These are phyloP conservation scores for Rhodofomes roseus DNA, from an alignment of 1,284 basidiomycete genomes.

Conservation along the genomic window DNA sequence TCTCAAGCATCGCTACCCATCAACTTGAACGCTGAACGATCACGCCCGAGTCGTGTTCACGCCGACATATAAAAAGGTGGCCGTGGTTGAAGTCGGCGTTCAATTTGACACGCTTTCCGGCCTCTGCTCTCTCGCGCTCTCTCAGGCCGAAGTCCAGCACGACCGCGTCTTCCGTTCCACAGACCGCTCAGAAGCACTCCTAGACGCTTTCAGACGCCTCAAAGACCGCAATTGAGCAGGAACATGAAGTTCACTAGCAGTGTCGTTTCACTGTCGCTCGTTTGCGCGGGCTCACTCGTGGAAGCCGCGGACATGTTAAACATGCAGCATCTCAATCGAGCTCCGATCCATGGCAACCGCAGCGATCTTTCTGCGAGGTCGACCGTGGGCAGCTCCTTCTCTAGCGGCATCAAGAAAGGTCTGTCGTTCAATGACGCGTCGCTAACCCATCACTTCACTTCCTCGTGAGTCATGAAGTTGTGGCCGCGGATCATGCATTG, in stretches of 20 bases:
- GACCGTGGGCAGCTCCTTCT: not conserved
- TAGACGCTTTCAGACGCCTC: not conserved
- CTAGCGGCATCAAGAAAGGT: slow-evolving; percentile 22
- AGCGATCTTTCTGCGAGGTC: slow-evolving; percentile 18
- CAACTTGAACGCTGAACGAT: no score
- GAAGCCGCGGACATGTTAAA: slow-evolving; percentile 20
- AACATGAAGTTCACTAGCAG: slow-evolving; percentile 26
- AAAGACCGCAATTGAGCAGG: slow-evolving; percentile 6
- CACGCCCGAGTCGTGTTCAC: no score
- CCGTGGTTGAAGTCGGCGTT: not conserved
- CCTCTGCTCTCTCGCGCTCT: not conserved
- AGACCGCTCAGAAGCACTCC: not conserved
- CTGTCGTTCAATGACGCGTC: slow-evolving; percentile 27
- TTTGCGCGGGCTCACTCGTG: slow-evolving; percentile 19
- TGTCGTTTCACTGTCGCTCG: slow-evolving; percentile 24
- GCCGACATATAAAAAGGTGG: not conserved
- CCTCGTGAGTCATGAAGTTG: slow-evolving; percentile 15
- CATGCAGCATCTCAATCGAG: slow-evolving; percentile 7
- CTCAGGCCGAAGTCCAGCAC: slow-evolving; percentile 9
- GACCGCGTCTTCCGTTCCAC: slow-evolving; percentile 7
- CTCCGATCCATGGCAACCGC: slow-evolving; percentile 12
- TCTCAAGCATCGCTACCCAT: no score
- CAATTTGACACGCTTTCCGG: not conserved
- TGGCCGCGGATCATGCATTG: not conserved
- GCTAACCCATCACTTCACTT: slow-evolving; percentile 20